Conservation (phyloP, 208 protist species). For the Crithidia sp. region DNA sequence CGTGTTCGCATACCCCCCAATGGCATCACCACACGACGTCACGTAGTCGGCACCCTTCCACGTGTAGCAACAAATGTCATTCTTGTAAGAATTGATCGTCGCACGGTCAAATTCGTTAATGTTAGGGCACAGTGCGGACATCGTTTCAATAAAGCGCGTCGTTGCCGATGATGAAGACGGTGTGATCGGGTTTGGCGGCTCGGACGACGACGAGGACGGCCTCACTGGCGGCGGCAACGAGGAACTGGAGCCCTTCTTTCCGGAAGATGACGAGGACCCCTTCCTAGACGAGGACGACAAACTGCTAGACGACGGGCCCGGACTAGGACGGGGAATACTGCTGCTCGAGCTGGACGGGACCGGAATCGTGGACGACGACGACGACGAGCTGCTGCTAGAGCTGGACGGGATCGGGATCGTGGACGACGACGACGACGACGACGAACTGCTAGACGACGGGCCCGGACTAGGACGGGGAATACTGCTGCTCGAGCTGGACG, state of each 20-base stretch:
- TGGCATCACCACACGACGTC: constrained; percentile 11
- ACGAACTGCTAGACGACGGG: neutral
- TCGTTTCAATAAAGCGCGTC: neutral
- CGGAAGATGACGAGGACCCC: neutral
- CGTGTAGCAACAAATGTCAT: constrained; percentile 21
- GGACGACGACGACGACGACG: neutral
- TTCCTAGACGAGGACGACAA: neutral
- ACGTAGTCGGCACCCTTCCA: constrained; percentile 14
- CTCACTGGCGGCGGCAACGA: neutral
- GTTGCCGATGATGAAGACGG: neutral
- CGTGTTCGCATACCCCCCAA: constrained; percentile 11
- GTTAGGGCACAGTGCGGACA: constrained; percentile 15
- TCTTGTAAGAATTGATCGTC: neutral
- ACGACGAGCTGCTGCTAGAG: neutral
- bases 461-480: too few relatives aligned
- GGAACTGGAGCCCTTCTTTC: neutral
- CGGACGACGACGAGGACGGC: neutral
- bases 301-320: neutral
- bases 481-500: neutral
- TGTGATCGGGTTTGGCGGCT: neutral
- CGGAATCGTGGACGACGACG: neutral
- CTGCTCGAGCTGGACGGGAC: neutral
- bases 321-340: neutral
- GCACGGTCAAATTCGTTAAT: neutral
- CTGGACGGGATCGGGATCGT: neutral